These are phyloP conservation scores for Diplodia seriata DNA, from an alignment of 2,329 filamentous ascomycete species.

Conservation along the genomic window DNA sequence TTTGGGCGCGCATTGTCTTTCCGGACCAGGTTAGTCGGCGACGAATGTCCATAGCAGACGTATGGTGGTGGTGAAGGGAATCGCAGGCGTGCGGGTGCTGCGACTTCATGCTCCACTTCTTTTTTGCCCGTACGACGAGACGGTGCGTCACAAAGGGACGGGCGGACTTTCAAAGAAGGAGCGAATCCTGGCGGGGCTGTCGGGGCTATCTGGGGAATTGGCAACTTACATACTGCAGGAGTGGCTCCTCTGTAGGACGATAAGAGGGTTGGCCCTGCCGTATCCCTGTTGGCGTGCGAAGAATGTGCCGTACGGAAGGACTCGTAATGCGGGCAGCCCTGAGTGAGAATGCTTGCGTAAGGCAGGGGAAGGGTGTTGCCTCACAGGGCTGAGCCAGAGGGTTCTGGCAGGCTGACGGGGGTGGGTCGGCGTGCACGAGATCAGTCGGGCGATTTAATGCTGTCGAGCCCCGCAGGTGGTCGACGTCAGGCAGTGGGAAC, in stretches of 20 bases:
- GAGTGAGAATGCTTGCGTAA: slow-evolving; percentile 27
- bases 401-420: background rate
- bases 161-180: slow-evolving; percentile 4
- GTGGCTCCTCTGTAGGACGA: slow-evolving; percentile 16
- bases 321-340: slow-evolving; percentile 21
- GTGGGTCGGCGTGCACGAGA: background rate
- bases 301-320: slow-evolving; percentile 25
- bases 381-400: slow-evolving; percentile 25
- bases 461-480: slow-evolving; percentile 21
- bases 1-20: slow-evolving; percentile 44
- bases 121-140: slow-evolving; percentile 7
- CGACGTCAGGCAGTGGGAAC: slow-evolving; percentile 30
- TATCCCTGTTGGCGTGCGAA: slow-evolving; percentile 25
- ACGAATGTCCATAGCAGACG: slow-evolving; percentile 29
- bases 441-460: slow-evolving; percentile 21
- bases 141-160: background rate
- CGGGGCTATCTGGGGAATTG: slow-evolving; percentile 17
- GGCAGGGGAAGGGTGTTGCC: slow-evolving; percentile 2
- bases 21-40: slow-evolving; percentile 29
- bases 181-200: background rate
- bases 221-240: slow-evolving; percentile 26
- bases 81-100: slow-evolving; percentile 7
- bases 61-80: background rate
- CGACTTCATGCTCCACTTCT: slow-evolving; percentile 19
- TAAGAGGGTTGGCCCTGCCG: slow-evolving; percentile 26